Base-by-base conservation (phyloP, 176 grass and related monocot genomes). In the Avena insularis region DNA sequence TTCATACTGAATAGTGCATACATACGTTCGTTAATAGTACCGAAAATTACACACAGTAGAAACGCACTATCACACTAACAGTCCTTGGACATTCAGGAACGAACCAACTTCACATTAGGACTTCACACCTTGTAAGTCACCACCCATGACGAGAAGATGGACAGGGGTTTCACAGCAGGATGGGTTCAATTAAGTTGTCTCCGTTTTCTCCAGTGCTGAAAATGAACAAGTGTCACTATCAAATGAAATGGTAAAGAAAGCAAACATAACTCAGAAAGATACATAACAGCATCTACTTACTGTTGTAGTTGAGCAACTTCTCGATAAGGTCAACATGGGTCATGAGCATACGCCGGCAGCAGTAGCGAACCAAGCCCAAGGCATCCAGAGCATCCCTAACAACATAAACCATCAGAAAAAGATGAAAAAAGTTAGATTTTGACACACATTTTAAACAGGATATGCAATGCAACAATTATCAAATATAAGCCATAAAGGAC, bases 291-390 rank as follows among this genome's bases (percentile, higher is more conserved):
- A 49, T 57, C 27, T 57, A 78, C 90, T 92, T 94, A 98, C 96
- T 94, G 79, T 95, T 98, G 88, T 98, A 98, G 84, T 95, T 98
- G 31, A 98, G 93, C 79, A 98, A 84, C 84, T 98, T 98, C 69
- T 98, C 93, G 0, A 95, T 98, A 69, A 95, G 96, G 69, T 98
- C 96, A 79, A 98, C 96, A 95, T 98, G 96, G 60, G 96, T 98
- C 96, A 98, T 98, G 35, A 98, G 93, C 96, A 98, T 98, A 67
- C 93, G 81, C 78, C 96, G 78, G 79, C 96, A 98, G 87, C 96
- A 98, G 79, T 98, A 98, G 46, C 96, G 93, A 13, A 94, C 92
- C 81, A 95, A 86, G 43, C 90, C 86, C 92, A 98, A 82, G 60
- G 91, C 91, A 84, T 98, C 96, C 40, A 98, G 51, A 83, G 96